phyloP scores from a whole-genome alignment of 345 rosid species.

The Aquilaria malaccensis region DNA sequence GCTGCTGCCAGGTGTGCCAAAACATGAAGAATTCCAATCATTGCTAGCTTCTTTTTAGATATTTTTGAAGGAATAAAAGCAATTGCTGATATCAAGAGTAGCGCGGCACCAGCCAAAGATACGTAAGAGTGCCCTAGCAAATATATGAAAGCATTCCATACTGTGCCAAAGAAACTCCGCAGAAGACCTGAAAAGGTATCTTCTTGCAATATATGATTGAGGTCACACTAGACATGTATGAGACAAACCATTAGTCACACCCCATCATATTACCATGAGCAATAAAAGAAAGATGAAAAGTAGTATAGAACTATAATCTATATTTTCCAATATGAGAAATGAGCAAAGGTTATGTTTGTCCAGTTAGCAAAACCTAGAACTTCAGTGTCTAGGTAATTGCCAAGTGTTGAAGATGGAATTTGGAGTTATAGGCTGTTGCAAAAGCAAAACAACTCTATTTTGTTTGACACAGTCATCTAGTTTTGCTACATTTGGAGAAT shows the following conservation, averaged over 20 bases:
- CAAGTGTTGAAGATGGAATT: too few relatives aligned
- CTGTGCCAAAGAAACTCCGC: slow-evolving; percentile 70
- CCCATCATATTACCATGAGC: neutral
- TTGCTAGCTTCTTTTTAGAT: slow-evolving; percentile 61
- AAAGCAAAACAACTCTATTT: too few relatives aligned
- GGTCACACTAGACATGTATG: slow-evolving; percentile 63
- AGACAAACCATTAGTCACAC: slow-evolving; percentile 12
- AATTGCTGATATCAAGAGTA: slow-evolving; percentile 57
- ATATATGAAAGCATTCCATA: slow-evolving; percentile 55
- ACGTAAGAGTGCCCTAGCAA: slow-evolving; percentile 65
- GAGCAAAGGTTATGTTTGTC: too few relatives aligned
- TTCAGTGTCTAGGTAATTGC: too few relatives aligned
- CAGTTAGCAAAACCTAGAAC: too few relatives aligned
- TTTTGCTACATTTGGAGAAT: neutral
- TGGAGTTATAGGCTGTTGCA: too few relatives aligned
- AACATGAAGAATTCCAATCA: slow-evolving; percentile 82
- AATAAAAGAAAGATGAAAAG: neutral
- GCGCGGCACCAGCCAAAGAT: slow-evolving; percentile 60
- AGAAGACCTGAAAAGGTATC: slow-evolving; percentile 78
- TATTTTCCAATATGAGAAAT: neutral
- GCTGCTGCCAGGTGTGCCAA: slow-evolving; percentile 79
- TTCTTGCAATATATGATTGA: slow-evolving; percentile 63
- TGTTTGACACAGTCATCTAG: too few relatives aligned
- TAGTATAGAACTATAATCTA: neutral
- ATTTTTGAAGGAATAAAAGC: slow-evolving; percentile 72